These are phyloP conservation scores for Blepharisma undulans DNA, from an alignment of 169 alveolate genomes.

Conservation along the genomic window DNA sequence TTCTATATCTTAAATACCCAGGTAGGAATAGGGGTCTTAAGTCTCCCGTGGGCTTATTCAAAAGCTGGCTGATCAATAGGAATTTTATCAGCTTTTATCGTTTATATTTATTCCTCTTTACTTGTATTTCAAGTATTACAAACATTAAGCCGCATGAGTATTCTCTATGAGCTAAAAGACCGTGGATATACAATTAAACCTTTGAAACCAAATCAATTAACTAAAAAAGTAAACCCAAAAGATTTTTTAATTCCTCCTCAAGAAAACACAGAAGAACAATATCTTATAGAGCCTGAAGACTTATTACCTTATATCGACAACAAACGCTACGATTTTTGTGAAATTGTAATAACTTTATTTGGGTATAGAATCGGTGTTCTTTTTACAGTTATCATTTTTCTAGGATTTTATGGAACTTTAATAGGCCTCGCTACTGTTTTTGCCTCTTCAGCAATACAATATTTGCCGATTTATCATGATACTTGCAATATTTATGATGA, in stretches of 20 bases:
- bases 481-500: constrained; percentile 9
- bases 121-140: not conserved
- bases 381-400: not conserved
- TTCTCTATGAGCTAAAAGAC: not conserved
- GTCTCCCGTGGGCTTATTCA: not conserved
- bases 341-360: not conserved
- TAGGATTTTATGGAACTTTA: not conserved
- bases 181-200: not conserved
- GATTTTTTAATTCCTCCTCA: not conserved
- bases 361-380: not conserved
- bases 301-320: not conserved
- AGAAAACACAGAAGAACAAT: not conserved
- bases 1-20: not conserved
- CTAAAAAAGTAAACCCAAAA: not conserved
- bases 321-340: not conserved
- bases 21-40: constrained; percentile 15
- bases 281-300: not conserved
- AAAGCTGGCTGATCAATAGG: not conserved
- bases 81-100: not conserved
- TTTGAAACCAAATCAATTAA: not conserved
- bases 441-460: not conserved
- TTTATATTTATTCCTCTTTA: not conserved
- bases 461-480: not conserved
- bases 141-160: not conserved
- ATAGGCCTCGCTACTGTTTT: not conserved